Evolutionary conservation across 2,329 filamentous ascomycete species (phyloP), one percentile per base, ranked within the genome.

Genomic region (Ascosphaera pollenicola): DNA sequence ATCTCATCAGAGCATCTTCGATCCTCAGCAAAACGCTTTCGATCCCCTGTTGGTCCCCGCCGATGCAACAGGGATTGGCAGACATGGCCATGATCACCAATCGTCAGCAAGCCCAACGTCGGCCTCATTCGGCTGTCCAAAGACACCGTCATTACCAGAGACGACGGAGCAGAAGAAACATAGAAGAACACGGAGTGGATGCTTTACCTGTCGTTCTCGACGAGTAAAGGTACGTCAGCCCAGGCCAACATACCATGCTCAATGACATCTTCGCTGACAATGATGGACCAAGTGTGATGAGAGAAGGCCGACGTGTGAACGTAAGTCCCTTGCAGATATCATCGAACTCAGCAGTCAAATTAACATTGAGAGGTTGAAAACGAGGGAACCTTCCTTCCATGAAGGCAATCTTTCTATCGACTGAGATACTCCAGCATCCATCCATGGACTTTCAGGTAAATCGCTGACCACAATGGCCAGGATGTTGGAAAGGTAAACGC

Each of bases 141-240:
- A 36, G 15, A n/a, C 5, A 5, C 35, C 8, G 8, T 24, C 17
- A 41, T 44, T 32, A 45, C 39, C 39, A 42, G 40, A 37, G 40
- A 40, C 24, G 11, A 40, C 54, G 19, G 80, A 91, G 44, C 76
- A 79, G 51, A 78, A 91, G 47, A 95, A 95, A 58, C 87, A 95
- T 55, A 78, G 85, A 44, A 74, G 89, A 48, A 95, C 89, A 35
- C 70, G 89, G 49, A 94, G 84, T 45, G 89, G 89, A 19, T 98
- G 89, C 60, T 94, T 72, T 53, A 95, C 85, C 36, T 98, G 89
- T 58, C 72, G 89, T 42, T 77, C 76, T 49, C 72, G 89, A 47
- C 73, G 89, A 55, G 85, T 95, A 39, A 95, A 76, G 65, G 69
- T 71, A 52, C 44, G 47, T 39, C 8, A 30, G 38, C 39, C 42